These are phyloP conservation scores for Citrus mangshanensis DNA, from an alignment of 345 rosid species.

Conservation along the genomic window DNA sequence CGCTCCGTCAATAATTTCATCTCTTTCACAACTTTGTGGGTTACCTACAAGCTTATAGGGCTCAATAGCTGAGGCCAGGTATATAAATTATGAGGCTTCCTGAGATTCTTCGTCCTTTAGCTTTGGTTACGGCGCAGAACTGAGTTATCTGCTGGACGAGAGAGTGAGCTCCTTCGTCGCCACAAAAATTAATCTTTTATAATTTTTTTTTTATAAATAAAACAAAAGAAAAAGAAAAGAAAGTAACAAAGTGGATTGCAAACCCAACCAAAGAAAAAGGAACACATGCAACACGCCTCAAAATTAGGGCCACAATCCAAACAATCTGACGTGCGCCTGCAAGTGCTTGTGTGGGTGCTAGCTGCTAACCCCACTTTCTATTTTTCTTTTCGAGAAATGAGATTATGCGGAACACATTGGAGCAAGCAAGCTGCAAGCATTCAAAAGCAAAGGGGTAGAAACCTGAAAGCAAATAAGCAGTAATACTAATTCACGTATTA, in stretches of 20 bases:
- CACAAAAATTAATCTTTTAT: background rate
- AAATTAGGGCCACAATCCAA: background rate
- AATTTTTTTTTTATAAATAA: too few relatives aligned
- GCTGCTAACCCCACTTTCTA: background rate
- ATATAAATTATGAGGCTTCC: background rate
- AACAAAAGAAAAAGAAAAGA: too few relatives aligned
- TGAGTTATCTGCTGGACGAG: background rate
- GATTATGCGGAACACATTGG: background rate
- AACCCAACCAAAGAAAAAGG: background rate
- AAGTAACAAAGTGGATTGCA: background rate
- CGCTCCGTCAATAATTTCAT: background rate
- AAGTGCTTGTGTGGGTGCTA: background rate
- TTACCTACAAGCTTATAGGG: background rate
- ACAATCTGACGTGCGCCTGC: background rate
- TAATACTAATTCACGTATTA: too few relatives aligned
- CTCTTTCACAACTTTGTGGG: background rate
- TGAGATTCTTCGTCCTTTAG: background rate
- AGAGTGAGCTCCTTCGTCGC: background rate
- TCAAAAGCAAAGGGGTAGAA: too few relatives aligned
- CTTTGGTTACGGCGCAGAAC: background rate
- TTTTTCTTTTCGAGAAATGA: background rate
- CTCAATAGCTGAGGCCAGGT: background rate
- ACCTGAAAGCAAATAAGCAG: too few relatives aligned
- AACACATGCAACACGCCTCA: background rate
- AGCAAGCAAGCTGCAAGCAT: background rate